Conservation (phyloP, 495 filamentous ascomycete genomes). For the Penicillium tannophilum region DNA sequence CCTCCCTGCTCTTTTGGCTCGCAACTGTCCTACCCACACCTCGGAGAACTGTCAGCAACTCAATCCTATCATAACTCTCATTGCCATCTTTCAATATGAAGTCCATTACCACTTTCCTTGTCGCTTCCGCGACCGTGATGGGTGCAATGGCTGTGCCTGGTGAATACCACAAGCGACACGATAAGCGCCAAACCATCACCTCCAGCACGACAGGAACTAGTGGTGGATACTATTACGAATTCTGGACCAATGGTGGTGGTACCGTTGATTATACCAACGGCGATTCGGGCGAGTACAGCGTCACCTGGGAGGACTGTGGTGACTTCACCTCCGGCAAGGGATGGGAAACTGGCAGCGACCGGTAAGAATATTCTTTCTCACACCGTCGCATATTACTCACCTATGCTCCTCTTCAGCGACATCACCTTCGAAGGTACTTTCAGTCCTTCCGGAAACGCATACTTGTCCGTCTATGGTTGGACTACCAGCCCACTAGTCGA, state of each 20-base stretch:
- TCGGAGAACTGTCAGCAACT: neutral
- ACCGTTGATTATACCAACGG: slow-evolving; percentile 61
- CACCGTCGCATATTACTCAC: neutral
- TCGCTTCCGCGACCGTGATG: neutral
- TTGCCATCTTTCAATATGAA: neutral
- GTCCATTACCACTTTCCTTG: neutral
- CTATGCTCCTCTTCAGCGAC: slow-evolving; percentile 28
- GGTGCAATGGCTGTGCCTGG: slow-evolving; percentile 3
- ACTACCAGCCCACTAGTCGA: slow-evolving; percentile 62
- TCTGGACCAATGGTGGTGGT: slow-evolving; percentile 60
- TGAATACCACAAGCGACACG: slow-evolving; percentile 7
- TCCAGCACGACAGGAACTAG: slow-evolving; percentile 47
- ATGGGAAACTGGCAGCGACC: slow-evolving; percentile 55
- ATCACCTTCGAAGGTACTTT: slow-evolving; percentile 59
- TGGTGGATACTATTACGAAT: slow-evolving; percentile 64
- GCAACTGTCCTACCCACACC: neutral
- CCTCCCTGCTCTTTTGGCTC: neutral
- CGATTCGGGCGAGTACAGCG: slow-evolving; percentile 55
- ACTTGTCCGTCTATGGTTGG: slow-evolving; percentile 67
- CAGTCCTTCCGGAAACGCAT: slow-evolving; percentile 58
- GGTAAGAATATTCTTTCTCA: slow-evolving; percentile 25
- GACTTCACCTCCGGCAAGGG: slow-evolving; percentile 68
- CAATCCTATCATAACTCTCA: too few relatives aligned
- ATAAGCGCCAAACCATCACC: slow-evolving; percentile 9
- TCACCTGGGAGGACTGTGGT: slow-evolving; percentile 53